Evolutionary conservation across 1,139 yeast species (phyloP).

Genomic region (Casaregolazyma lundiana): DNA sequence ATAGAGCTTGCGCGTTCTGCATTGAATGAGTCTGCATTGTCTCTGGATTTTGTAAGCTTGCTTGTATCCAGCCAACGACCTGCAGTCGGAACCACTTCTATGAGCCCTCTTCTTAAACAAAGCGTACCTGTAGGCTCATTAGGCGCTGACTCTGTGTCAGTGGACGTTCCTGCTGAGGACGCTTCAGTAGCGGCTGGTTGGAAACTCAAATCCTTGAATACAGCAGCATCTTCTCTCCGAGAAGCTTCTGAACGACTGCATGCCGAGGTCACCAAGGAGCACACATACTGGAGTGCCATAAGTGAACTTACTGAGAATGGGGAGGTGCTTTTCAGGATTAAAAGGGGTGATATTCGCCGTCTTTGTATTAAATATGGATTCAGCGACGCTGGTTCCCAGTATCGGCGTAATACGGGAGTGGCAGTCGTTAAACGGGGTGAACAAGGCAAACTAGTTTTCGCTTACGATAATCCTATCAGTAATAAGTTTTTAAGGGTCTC

Average conservation of each 20-base stretch:
- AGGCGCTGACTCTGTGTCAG: slow-evolving; percentile 51
- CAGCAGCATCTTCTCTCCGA: slow-evolving; percentile 50
- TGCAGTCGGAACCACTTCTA: slow-evolving; percentile 77
- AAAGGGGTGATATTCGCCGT: slow-evolving; percentile 48
- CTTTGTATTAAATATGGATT: slow-evolving; percentile 85
- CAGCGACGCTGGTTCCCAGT: slow-evolving; percentile 84
- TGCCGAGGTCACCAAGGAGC: slow-evolving; percentile 58
- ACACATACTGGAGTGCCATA: slow-evolving; percentile 67
- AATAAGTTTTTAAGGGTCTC: slow-evolving; percentile 39
- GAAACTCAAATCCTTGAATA: slow-evolving; percentile 67
- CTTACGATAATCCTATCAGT: slow-evolving; percentile 29
- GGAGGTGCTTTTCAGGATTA: slow-evolving; percentile 69
- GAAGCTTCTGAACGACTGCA: slow-evolving; percentile 49
- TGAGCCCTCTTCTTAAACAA: slow-evolving; percentile 81
- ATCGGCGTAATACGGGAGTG: slow-evolving; percentile 59
- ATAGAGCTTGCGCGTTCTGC: slow-evolving; percentile 58
- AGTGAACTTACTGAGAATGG: slow-evolving; percentile 50
- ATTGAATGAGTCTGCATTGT: slow-evolving; percentile 80
- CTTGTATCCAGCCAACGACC: slow-evolving; percentile 79
- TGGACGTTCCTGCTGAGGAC: slow-evolving; percentile 31
- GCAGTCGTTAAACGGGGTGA: slow-evolving; percentile 52
- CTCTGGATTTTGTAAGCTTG: slow-evolving; percentile 81
- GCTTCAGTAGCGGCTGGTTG: slow-evolving; percentile 70
- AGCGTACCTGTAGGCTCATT: slow-evolving; percentile 77
- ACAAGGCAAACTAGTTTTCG: slow-evolving; percentile 31